Evolutionary conservation across 306 rosid genomes (phyloP).

Genomic region (Neltuma alba): DNA sequence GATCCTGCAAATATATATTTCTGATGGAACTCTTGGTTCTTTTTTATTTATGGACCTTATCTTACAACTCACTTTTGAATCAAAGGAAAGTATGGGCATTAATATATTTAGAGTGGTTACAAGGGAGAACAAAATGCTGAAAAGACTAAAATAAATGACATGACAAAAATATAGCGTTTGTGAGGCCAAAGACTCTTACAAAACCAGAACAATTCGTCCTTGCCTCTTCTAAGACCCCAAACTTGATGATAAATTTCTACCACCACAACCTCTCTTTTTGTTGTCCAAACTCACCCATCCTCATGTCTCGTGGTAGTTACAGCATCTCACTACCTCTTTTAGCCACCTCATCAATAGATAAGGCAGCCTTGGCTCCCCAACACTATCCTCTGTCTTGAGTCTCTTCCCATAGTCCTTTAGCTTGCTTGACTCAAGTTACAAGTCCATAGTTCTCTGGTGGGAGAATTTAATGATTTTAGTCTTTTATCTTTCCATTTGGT

Average conservation of each 20-base stretch:
- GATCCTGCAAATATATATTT: background rate
- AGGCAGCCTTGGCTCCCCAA: background rate
- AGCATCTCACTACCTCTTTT: background rate
- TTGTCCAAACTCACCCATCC: background rate
- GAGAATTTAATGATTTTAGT: constrained; percentile 28
- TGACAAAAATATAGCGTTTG: background rate
- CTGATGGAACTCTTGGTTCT: background rate
- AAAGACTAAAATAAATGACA: background rate
- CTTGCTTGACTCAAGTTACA: background rate
- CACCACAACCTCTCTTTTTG: background rate
- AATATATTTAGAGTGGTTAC: background rate
- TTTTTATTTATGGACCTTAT: background rate
- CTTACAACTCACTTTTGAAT: background rate
- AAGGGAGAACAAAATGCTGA: background rate
- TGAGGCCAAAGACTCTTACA: background rate
- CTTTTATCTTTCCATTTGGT: constrained; percentile 34
- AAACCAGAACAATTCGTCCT: background rate
- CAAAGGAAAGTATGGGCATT: background rate
- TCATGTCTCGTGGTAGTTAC: background rate
- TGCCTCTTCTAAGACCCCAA: background rate
- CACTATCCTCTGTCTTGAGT: background rate
- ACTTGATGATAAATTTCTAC: too few relatives aligned
- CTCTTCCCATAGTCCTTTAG: background rate
- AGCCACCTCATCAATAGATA: background rate
- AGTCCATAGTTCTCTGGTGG: background rate